These are phyloP conservation scores for Trichoderma oligosporum DNA, from an alignment of 2,329 filamentous ascomycete genomes.

Conservation along the genomic window DNA sequence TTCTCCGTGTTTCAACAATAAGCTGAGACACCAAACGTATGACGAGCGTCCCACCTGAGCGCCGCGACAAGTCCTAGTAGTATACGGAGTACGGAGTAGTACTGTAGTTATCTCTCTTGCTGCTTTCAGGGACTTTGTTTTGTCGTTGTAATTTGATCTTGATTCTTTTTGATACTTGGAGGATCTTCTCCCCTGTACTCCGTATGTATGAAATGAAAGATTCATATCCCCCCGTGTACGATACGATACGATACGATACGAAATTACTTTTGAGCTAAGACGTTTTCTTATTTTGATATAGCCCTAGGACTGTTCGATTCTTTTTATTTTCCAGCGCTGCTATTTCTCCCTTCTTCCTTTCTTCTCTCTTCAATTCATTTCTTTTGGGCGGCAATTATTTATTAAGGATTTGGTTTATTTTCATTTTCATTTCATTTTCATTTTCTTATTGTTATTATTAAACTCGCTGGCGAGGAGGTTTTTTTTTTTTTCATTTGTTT, in stretches of 20 bases:
- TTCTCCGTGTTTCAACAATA: neutral
- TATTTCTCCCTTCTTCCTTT: neutral
- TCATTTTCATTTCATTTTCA: neutral
- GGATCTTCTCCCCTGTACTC: neutral
- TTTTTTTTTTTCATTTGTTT: neutral
- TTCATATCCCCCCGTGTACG: neutral
- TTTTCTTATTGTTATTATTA: neutral
- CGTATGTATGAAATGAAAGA: neutral
- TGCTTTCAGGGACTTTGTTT: too few species aligned
- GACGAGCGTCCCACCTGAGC: conserved; percentile 16
- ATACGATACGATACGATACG: too few species aligned
- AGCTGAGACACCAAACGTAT: conserved; percentile 18
- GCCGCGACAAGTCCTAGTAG: neutral
- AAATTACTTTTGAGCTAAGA: neutral
- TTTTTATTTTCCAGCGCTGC: neutral
- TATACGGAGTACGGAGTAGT: too few species aligned
- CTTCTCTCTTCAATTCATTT: conserved; percentile 13
- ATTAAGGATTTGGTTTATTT: neutral
- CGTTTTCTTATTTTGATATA: neutral
- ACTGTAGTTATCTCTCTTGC: too few species aligned
- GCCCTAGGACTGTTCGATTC: neutral
- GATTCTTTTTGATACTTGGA: neutral
- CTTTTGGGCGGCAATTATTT: too few species aligned
- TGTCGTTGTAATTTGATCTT: too few species aligned
- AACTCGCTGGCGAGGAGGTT: conserved; percentile 18